Base-by-base conservation (phyloP, 2,329 filamentous ascomycete genomes). In the Pseudogymnoascus sp. region DNA sequence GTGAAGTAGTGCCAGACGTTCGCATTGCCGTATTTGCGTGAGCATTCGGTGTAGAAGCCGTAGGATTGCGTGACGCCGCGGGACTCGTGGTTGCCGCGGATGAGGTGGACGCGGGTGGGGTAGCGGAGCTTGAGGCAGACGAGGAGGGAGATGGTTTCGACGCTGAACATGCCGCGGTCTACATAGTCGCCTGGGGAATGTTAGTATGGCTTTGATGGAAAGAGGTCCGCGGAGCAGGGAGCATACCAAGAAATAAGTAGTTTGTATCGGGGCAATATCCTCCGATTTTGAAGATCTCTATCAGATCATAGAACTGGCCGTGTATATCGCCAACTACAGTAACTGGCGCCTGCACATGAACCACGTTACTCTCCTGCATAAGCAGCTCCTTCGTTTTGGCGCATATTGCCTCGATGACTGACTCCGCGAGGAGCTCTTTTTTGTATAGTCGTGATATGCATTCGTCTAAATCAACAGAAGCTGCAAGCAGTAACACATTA, bases 1-100 rank as follows among this genome's bases (percentile, higher is more conserved):
- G 95, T 99, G 75, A 99, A 99, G 76, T 97, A 95, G 77, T 99
- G 95, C 95, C 95, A 99, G 21, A 99, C 95, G 71, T 95, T 97
- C 67, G 95, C 92, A 73, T 96, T 97, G 74, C 95, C 95, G 77
- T 99, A 99, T 78, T 99, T 99, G 69, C 95, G 89, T 18, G 90
- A 92, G 77, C 95, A 99, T 75, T 99, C 95, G 21, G 95, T 97
- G 75, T 99, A 99, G 79, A 99, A 99, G 64, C 95, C 95, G 77
- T 99, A 99, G 28, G 93, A 97, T 77, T 99, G 95, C 10, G 95
- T 99, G 62, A 99, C 95, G 71, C 95, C 95, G 71, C 95, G 89
- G 64, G 92, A 96, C 78, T 99, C 95, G 78, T 99, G 95, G 77
- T 99, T 99, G 69, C 95, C 95, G 70, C 95, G 90, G 74, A 99